Evolutionary conservation across 2,329 filamentous ascomycete genomes (phyloP).

Genomic region (Botrytis aclada): DNA sequence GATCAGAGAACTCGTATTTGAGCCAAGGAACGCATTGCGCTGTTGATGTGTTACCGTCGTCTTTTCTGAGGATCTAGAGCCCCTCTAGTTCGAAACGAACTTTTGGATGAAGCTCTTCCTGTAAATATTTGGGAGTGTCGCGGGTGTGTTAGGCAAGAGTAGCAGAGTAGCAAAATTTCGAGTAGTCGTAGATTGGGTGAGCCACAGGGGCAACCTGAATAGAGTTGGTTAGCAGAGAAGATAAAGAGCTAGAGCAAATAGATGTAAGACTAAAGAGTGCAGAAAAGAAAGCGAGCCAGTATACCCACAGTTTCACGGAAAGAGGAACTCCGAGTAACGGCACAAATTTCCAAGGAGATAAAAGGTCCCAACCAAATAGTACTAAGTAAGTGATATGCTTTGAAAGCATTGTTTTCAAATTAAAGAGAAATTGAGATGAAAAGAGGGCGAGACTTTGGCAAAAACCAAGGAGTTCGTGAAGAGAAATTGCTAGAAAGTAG

Average conservation of each 20-base stretch:
- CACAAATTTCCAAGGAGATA: rapidly evolving
- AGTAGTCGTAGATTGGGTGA: neutral
- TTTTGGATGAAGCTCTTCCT: no score
- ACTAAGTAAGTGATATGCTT: neutral
- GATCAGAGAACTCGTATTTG: neutral
- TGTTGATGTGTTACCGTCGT: rapidly evolving
- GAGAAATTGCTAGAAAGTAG: no score
- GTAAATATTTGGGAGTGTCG: rapidly evolving
- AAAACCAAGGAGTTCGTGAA: no score
- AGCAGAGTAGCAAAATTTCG: no score
- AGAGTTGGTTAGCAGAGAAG: neutral
- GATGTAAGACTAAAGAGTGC: neutral
- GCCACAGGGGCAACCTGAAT: neutral
- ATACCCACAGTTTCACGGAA: rapidly evolving
- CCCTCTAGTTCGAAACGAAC: no score
- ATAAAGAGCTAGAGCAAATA: neutral
- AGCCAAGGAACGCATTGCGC: no score
- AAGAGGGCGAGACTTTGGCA: no score
- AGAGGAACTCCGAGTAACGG: neutral
- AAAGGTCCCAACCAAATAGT: rapidly evolving
- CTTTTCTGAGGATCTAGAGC: neutral
- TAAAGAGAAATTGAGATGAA: neutral
- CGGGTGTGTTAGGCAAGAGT: rapidly evolving
- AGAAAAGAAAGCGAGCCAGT: rapidly evolving
- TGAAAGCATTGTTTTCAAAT: no score